These are phyloP conservation scores for Thymus mandschuricus DNA, from an alignment of 257 asterid genomes.

Conservation along the genomic window DNA sequence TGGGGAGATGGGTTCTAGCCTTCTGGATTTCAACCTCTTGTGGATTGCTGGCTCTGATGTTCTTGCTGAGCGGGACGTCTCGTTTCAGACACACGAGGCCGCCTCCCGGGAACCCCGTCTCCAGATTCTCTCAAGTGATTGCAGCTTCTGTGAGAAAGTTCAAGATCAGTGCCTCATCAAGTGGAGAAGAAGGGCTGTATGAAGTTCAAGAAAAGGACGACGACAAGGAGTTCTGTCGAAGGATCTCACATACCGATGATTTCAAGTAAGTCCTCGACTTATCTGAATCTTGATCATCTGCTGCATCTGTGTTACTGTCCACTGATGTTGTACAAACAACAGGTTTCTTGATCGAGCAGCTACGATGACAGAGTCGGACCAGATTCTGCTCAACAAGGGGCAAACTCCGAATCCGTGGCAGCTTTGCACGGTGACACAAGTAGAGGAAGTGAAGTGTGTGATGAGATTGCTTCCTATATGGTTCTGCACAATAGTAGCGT, in stretches of 20 bases:
- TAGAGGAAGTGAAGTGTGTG: conserved; percentile 83
- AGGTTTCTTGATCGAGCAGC: conserved; percentile 86
- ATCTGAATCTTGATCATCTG: background rate
- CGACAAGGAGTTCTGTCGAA: conserved; percentile 49
- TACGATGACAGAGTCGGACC: conserved; percentile 52
- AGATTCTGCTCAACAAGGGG: conserved; percentile 44
- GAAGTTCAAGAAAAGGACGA: conserved; percentile 49
- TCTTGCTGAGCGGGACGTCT: conserved; percentile 55
- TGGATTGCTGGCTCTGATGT: conserved; percentile 59
- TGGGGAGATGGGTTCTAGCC: conserved; percentile 77
- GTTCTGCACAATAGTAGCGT: conserved; percentile 76
- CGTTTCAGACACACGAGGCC: conserved; percentile 65
- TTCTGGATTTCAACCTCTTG: conserved; percentile 83
- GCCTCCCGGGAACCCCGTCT: conserved; percentile 67
- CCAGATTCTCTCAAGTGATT: conserved; percentile 68
- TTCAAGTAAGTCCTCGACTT: conserved; percentile 54
- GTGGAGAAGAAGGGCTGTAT: conserved; percentile 61
- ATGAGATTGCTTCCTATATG: conserved; percentile 78
- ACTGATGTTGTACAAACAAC: conserved; percentile 21
- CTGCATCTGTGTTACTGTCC: background rate
- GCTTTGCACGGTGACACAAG: conserved; percentile 77
- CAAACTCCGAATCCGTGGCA: conserved; percentile 69
- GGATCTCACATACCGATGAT: conserved; percentile 58
- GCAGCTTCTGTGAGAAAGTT: conserved; percentile 68
- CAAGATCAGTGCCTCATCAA: conserved; percentile 42